Conservation (phyloP, 768 basidiomycete genomes). For the Crassisporium funariophilum region DNA sequence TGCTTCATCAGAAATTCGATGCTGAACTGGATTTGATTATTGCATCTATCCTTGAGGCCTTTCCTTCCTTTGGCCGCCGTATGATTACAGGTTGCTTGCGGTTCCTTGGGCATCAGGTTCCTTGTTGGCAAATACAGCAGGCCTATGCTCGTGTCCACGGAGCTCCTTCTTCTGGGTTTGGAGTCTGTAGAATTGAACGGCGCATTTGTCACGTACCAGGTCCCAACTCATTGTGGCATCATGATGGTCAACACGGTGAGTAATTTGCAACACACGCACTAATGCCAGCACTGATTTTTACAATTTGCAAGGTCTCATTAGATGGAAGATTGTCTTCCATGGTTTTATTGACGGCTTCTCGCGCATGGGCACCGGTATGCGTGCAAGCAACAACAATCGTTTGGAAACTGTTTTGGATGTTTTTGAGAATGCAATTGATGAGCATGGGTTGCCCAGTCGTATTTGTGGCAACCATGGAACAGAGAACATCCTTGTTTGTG, state of each 20-base stretch:
- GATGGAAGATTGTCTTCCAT: conserved; percentile 36
- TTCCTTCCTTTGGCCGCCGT: conserved; percentile 1
- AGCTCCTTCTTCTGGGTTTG: conserved; percentile 11
- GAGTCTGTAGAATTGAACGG: conserved; percentile 5
- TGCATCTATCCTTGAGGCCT: background rate
- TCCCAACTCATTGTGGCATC: conserved; percentile 37
- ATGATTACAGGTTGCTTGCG: background rate
- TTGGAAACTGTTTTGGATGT: conserved; percentile 36
- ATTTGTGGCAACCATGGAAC: conserved; percentile 40
- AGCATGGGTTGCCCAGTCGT: conserved; percentile 31
- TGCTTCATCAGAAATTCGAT: background rate
- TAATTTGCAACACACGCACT: background rate
- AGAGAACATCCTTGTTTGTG: conserved; percentile 38
- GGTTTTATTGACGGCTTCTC: conserved; percentile 36
- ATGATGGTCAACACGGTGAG: conserved; percentile 41
- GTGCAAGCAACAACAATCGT: conserved; percentile 39
- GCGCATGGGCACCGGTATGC: conserved; percentile 30
- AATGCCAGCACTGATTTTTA: background rate
- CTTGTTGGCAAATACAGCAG: background rate
- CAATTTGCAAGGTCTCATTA: conserved; percentile 27
- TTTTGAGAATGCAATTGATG: conserved; percentile 23
- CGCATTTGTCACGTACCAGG: conserved; percentile 27
- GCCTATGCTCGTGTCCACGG: conserved; percentile 22
- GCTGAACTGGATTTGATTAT: conserved; percentile 1
- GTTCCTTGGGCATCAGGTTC: background rate